Evolutionary conservation across 768 basidiomycete genomes (phyloP).

Genomic region (Bullera alba): DNA sequence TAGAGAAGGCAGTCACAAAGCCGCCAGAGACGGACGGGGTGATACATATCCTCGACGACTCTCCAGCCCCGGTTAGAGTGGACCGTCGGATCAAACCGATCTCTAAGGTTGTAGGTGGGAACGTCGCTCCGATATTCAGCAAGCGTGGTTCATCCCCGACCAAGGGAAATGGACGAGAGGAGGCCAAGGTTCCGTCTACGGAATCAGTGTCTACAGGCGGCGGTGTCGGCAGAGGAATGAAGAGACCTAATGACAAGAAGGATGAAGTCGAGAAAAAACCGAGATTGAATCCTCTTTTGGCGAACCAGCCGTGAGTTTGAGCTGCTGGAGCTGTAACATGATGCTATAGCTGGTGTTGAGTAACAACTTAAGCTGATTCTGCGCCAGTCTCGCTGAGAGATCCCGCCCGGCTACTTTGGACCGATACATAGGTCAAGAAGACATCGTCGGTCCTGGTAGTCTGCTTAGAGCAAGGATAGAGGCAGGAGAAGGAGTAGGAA

Average conservation of each 20-base stretch:
- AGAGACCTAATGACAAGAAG: neutral
- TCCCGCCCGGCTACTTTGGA: slow-evolving; percentile 60
- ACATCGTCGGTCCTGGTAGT: slow-evolving; percentile 57
- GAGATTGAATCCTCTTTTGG: slow-evolving; percentile 33
- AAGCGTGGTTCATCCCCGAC: no score
- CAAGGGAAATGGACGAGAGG: no score
- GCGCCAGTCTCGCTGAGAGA: slow-evolving; percentile 59
- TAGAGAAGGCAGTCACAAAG: no score
- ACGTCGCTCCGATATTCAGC: no score
- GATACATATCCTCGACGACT: no score
- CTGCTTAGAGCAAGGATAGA: slow-evolving; percentile 55
- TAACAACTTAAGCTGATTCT: neutral
- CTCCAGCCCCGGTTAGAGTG: no score
- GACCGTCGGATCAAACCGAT: no score
- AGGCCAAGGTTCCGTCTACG: no score
- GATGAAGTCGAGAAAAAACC: slow-evolving; percentile 25
- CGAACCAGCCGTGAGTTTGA: slow-evolving; percentile 40
- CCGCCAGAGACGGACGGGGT: no score
- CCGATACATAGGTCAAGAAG: slow-evolving; percentile 66
- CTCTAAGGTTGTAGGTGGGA: no score
- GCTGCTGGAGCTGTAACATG: neutral
- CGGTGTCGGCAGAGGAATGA: neutral
- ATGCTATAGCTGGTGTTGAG: neutral
- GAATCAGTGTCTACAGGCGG: no score
- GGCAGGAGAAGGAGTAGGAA: slow-evolving; percentile 51